Conservation (phyloP, 495 filamentous ascomycete species). For the Hypoxylon trugodes region DNA sequence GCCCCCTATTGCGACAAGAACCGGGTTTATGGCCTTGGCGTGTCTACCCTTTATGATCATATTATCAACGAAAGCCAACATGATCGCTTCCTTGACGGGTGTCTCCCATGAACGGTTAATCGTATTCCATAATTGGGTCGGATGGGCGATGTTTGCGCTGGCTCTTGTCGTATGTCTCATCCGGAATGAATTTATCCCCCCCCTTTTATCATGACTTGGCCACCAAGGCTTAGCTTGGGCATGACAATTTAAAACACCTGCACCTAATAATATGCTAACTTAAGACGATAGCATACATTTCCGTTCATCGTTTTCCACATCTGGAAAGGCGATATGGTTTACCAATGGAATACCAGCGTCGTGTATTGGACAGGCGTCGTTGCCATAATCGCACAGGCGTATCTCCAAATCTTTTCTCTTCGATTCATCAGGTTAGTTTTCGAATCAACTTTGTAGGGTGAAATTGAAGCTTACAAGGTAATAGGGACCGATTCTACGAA, state of each 20-base stretch:
- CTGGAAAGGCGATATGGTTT: constrained; percentile 58
- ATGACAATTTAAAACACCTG: too few species aligned
- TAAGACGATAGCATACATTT: too few species aligned
- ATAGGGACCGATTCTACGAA: constrained; percentile 64
- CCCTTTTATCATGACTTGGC: too few species aligned
- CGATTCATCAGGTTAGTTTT: constrained; percentile 56
- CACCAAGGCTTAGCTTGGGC: too few species aligned
- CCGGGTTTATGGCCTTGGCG: constrained; percentile 62
- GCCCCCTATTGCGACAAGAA: constrained; percentile 61
- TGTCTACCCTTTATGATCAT: constrained; percentile 61
- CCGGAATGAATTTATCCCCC: too few species aligned
- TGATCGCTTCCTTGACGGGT: constrained; percentile 61
- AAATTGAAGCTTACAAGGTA: neutral
- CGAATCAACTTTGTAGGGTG: neutral
- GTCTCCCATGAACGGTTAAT: constrained; percentile 65
- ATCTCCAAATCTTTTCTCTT: constrained; percentile 61
- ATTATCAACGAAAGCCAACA: constrained; percentile 48
- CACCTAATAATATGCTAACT: too few species aligned
- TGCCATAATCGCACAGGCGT: constrained; percentile 63
- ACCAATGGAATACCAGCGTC: constrained; percentile 53
- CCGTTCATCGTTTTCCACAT: constrained; percentile 65
- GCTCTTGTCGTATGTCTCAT: too few species aligned
- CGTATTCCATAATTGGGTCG: constrained; percentile 63
- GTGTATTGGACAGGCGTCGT: constrained; percentile 66
- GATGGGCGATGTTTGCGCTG: constrained; percentile 63